These are phyloP conservation scores for Zoysia pacifica DNA, from an alignment of 176 grass and related monocot genomes.

Conservation along the genomic window DNA sequence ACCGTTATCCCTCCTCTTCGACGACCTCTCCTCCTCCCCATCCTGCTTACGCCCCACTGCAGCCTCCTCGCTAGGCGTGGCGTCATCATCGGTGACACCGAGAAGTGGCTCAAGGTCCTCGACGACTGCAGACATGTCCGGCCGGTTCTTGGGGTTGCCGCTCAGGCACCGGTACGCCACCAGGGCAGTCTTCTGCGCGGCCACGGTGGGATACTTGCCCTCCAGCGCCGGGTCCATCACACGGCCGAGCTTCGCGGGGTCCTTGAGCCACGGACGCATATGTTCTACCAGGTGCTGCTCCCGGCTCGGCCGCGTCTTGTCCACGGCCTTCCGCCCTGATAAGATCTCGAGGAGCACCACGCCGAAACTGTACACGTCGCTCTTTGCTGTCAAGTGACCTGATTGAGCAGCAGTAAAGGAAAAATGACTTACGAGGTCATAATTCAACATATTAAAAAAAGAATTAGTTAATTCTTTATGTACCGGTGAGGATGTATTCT, in stretches of 20 bases:
- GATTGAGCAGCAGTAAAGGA: background rate
- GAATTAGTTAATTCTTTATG: no score
- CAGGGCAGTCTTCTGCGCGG: conserved; percentile 59
- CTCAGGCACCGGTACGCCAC: conserved; percentile 45
- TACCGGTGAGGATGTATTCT: conserved; percentile 78
- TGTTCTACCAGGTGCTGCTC: conserved; percentile 87
- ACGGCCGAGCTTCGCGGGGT: conserved; percentile 52
- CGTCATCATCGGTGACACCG: conserved; percentile 42
- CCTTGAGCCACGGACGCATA: conserved; percentile 56
- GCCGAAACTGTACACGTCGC: conserved; percentile 90
- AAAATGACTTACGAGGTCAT: no score
- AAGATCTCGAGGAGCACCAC: conserved; percentile 85
- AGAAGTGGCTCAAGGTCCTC: conserved; percentile 74
- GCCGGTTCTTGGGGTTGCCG: conserved; percentile 60
- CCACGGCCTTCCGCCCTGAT: conserved; percentile 58
- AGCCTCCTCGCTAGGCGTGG: no score
- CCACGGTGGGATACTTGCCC: conserved; percentile 63
- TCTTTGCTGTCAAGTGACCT: conserved; percentile 75
- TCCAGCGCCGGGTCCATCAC: conserved; percentile 78
- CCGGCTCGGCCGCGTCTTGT: conserved; percentile 61
- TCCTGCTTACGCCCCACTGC: no score
- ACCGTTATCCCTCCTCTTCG: no score
- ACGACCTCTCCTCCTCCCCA: no score
- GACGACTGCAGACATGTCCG: conserved; percentile 74
- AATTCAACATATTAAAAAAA: no score